phyloP scores from a whole-genome alignment of 2,329 filamentous ascomycete genomes.

The Bimuria novae-zelandiae region DNA sequence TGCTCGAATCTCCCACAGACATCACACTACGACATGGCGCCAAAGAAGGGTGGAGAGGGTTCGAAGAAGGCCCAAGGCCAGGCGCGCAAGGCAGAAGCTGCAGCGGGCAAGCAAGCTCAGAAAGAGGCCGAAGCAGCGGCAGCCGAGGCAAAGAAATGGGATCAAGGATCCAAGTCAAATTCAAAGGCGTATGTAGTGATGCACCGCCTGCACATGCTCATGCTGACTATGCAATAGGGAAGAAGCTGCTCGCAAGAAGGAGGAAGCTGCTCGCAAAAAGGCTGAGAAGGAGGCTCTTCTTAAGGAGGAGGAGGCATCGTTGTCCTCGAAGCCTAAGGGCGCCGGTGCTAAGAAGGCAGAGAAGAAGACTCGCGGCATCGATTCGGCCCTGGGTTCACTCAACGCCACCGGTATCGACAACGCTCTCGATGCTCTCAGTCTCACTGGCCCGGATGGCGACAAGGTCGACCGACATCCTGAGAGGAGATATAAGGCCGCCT shows the following conservation, averaged over 20 bases:
- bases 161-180: slow-evolving; percentile 80
- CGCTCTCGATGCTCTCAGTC: slow-evolving; percentile 80
- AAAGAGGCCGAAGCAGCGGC: slow-evolving; percentile 69
- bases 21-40: slow-evolving; percentile 28
- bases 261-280: slow-evolving; percentile 83
- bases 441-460: slow-evolving; percentile 64
- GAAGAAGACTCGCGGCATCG: slow-evolving; percentile 68
- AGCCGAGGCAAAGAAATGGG: slow-evolving; percentile 77
- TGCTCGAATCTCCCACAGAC: neutral
- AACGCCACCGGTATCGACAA: slow-evolving; percentile 92
- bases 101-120: slow-evolving; percentile 75
- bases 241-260: slow-evolving; percentile 80
- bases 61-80: slow-evolving; percentile 90
- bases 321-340: slow-evolving; percentile 65
- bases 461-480: slow-evolving; percentile 91
- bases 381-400: slow-evolving; percentile 58
- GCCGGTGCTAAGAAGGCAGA: slow-evolving; percentile 67
- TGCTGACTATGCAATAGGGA: slow-evolving; percentile 61
- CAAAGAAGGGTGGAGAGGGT: slow-evolving; percentile 68
- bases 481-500: slow-evolving; percentile 83
- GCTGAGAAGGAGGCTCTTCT: slow-evolving; percentile 85
- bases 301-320: slow-evolving; percentile 78
- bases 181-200: slow-evolving; percentile 75
- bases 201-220: slow-evolving; percentile 7
- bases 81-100: slow-evolving; percentile 88